Evolutionary conservation across 495 filamentous ascomycete genomes (phyloP), one percentile per base, ranked within the genome.

Genomic region (Tuber melanosporum): DNA sequence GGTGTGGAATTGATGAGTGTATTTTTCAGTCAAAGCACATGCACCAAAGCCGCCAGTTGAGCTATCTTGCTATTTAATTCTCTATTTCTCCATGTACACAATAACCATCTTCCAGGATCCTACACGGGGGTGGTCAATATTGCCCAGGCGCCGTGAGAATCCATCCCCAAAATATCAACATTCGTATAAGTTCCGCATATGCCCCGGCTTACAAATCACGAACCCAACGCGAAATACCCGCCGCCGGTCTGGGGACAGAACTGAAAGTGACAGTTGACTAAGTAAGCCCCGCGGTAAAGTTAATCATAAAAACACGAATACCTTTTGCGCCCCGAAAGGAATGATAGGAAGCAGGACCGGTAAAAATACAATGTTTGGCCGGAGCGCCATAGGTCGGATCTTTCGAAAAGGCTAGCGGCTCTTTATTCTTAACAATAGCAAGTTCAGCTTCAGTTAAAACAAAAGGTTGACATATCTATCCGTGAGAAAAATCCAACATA

Each of bases 391-490:
- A 78, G 14, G 86, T 74, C 4, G 86, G 83, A 76, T 92, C 91
- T 79, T 92, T 90, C 80, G 88, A 87, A 82, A 92, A 90, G 10
- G 86, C 86, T 14, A 92, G 84, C 3, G 92, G 82, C 43, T 87
- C 84, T 70, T 85, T 82, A 83, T 92, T 92, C 79, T 88, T 87
- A 41, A 92, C 84, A 49, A 91, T 87, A 0, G 84, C 83, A 15
- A 91, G 84, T 41, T 89, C 87, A 0, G 79, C 79, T 9, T 83
- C 57, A 79, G 74, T 32, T 77, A 81, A 69, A 87, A 85, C 20
- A 70, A 73, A 78, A 41, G 77, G 85, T 83, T 89, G 81, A 20
- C 8, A 22, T 57, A n/a, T 36, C 69, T 45, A 8, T n/a, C 14
- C 15, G n/a, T 39, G 20, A 14, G 42, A 52, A 10, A 45, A n/a